Base-by-base conservation (phyloP, 148 eudicot species). In the Camellia japonica region DNA sequence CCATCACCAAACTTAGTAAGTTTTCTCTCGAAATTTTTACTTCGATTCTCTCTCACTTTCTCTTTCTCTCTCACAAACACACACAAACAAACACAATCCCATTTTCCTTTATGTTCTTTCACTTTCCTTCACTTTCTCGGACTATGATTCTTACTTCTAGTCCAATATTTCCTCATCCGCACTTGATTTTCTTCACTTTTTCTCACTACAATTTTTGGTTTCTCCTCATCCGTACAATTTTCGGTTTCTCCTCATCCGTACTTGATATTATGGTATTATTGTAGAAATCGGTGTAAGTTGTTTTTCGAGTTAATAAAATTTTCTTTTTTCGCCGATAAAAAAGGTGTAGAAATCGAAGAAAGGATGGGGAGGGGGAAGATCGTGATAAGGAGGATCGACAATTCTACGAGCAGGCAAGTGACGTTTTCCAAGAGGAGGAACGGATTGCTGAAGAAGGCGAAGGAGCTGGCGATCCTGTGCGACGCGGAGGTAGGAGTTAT, bases 401-500 rank as follows among this genome's bases (percentile, higher is more conserved):
- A 90, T 70, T 82, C 88, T 70, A 88, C 93, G 51, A 88, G 89
- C 65, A 86, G 93, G 55, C 93, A 90, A 78, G 93, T 90, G 63
- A 90, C 91, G 67, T 90, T 90, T 76, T 90, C 93, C 46, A 90
- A 90, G 68, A 71, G 93, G 52, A 75, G 93, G 42, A 90, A 63
- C 58, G 93, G 93, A 14, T 82, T 90, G 85, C 64, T 90, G 59
- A 90, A 90, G 84, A 90, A 90, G 78, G 91, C 93, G 0, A 88
- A 85, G 81, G 93, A 90, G 71, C 78, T 90, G 7, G 88, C 91
- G 13, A 90, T 90, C 68, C 83, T 90, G 54, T 90, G 93, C 63
- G 93, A 90, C n/a, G 93, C 93, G 0, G 91, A 90, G 30, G 93
- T 90, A 2, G 93, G 91, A 15, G 91, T 90, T 14, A 87, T 87